Percentiles rank a stretch among this genome's conserved stretches.
phyloP scores from a whole-genome alignment of 2,329 filamentous ascomycete species.

The Furcasterigmium furcatum region DNA sequence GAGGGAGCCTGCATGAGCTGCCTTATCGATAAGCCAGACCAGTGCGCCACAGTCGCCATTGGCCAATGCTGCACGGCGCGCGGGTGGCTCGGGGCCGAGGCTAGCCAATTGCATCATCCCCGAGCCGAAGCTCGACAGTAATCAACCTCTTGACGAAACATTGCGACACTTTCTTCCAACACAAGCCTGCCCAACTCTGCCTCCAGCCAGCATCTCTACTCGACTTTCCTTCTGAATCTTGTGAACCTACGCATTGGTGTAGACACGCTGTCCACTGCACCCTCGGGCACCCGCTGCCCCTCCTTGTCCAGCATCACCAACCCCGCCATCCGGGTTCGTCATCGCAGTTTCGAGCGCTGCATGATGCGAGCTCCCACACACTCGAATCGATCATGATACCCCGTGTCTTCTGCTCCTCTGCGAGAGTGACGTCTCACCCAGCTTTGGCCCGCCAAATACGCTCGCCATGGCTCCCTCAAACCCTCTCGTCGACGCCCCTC shows the following conservation, averaged over 20 bases:
- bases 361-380: conserved; percentile 1
- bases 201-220: no score
- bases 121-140: background rate
- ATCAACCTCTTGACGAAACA: background rate
- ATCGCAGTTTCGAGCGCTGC: background rate
- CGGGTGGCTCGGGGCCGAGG: background rate
- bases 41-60: no score
- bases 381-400: background rate
- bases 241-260: no score
- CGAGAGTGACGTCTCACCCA: background rate
- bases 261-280: background rate
- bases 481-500: conserved; percentile 5
- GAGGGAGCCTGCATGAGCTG: no score
- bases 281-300: background rate
- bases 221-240: background rate
- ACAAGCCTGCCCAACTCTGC: no score
- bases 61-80: background rate
- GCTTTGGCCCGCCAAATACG: background rate
- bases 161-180: background rate
- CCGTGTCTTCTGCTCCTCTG: background rate
- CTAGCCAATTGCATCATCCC: conserved; percentile 5
- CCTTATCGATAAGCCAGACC: no score
- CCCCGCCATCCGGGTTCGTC: background rate
- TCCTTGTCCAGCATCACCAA: background rate
- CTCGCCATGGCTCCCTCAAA: conserved; percentile 11